Base-by-base conservation (phyloP, 1,139 yeast species). In the Groenewaldozyma auringiensis region DNA sequence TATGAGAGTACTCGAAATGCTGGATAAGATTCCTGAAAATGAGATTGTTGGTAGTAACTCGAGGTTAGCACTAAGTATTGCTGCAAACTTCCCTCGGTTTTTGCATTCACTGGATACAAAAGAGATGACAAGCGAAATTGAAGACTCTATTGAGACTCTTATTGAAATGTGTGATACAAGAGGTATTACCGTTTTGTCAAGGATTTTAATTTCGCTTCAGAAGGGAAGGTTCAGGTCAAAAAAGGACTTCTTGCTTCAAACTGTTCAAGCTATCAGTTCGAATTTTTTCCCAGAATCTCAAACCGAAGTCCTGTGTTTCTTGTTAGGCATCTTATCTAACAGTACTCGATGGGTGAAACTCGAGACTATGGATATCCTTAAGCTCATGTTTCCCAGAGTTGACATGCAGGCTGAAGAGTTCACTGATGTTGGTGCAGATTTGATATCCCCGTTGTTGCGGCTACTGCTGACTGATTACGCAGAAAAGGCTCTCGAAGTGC, bases 401-500 rank as follows among this genome's bases (percentile, higher is more conserved):
- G 92, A 92, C 59, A 70, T 89, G 47, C 79, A 78, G 43, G 70
- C 83, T 43, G 87, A 84, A 16, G 95, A 84, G 55, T 88, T 88
- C 61, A 74, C 78, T 36, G 95, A 95, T 2, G 83, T 88, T 40
- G 98, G 98, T 3, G 98, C 98, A 0, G 98, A 92, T 61, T 70
- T 92, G 46, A 85, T 94, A 3, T 83, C 96, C 1, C 98, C 99
- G 1, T 69, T 94, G 44, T 69, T 94, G 51, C 72, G 97, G 43
- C 69, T 94, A 35, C 67, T 94, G 35, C 74, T 86, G 51, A 88
- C 97, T 0, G 95, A 88, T 42, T 82, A 77, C 64, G 96, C 95
- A 1, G 88, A 85, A 51, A 80, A 79, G 40, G 96, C 97, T 0
- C 68, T 94, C 37, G 94, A 83, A 52, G 97, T 92, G 0, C 71